These are phyloP conservation scores for Holtermanniella nyarrowii DNA, from an alignment of 768 basidiomycete genomes.

Conservation along the genomic window DNA sequence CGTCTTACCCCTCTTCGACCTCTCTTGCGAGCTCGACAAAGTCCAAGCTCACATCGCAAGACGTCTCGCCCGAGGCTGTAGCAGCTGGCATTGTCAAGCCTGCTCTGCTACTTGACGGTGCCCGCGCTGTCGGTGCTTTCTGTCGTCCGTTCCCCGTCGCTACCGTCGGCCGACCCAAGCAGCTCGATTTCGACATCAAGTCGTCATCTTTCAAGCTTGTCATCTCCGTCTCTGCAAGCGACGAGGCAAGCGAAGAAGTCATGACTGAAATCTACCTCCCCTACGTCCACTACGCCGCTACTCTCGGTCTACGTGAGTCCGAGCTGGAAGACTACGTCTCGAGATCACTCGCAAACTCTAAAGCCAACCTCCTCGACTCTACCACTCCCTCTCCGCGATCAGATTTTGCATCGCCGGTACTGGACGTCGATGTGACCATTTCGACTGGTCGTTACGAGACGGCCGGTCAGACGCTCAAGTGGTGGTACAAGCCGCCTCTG, in stretches of 20 bases:
- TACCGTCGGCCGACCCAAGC: conserved; percentile 56
- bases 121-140: conserved; percentile 75
- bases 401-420: neutral
- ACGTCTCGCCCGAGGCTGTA: conserved; percentile 18
- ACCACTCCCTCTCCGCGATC: conserved; percentile 1
- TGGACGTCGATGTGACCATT: conserved; percentile 35
- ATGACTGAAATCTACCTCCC: conserved; percentile 90
- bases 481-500: conserved; percentile 45
- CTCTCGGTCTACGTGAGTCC: conserved; percentile 7
- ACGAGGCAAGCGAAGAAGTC: conserved; percentile 45
- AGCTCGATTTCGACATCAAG: conserved; percentile 65
- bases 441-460: conserved; percentile 48
- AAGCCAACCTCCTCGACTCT: neutral
- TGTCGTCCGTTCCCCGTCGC: conserved; percentile 70
- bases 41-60: neutral
- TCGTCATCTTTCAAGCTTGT: conserved; percentile 61
- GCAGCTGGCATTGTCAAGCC: conserved; percentile 21
- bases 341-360: neutral
- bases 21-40: conserved; percentile 1
- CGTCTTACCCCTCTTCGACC: conserved; percentile 5
- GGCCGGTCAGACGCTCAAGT: conserved; percentile 48
- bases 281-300: conserved; percentile 60
- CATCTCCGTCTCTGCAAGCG: conserved; percentile 55
- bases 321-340: conserved; percentile 2
- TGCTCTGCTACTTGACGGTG: conserved; percentile 67